phyloP scores from a whole-genome alignment of 495 filamentous ascomycete genomes.

The Penicillium arizonense region DNA sequence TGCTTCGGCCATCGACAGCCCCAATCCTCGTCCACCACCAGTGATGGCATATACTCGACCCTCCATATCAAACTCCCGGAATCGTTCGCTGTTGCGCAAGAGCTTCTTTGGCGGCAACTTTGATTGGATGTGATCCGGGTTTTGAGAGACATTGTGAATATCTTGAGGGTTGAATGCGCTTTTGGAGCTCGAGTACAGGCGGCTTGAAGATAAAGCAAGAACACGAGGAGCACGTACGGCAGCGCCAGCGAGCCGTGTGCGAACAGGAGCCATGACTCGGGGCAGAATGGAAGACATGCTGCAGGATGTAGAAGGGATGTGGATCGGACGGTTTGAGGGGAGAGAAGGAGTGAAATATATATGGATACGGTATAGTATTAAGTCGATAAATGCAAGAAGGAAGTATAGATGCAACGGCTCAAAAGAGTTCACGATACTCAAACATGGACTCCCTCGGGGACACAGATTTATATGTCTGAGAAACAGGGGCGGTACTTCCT shows the following conservation, averaged over 20 bases:
- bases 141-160: constrained; percentile 18
- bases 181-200: constrained; percentile 17
- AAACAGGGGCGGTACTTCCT: constrained; percentile 16
- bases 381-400: not conserved
- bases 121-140: constrained; percentile 34
- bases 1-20: constrained; percentile 65
- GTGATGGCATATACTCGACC: constrained; percentile 61
- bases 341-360: not conserved
- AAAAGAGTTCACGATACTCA: constrained; percentile 2
- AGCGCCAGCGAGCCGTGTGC: constrained; percentile 14
- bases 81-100: constrained; percentile 26
- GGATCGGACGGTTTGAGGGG: not conserved
- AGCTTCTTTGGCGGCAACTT: constrained; percentile 25
- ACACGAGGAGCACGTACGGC: constrained; percentile 4
- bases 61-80: constrained; percentile 54
- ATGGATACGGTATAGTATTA: not conserved
- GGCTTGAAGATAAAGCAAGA: constrained; percentile 6
- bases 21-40: constrained; percentile 61
- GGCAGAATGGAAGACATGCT: constrained; percentile 16
- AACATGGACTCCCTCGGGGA: not conserved
- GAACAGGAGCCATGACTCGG: constrained; percentile 10
- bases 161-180: constrained; percentile 15
- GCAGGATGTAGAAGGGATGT: not conserved
- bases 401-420: not conserved
- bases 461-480: constrained; percentile 13